These are phyloP conservation scores for Vigna nakashimae DNA, from an alignment of 306 rosid species.

Conservation along the genomic window DNA sequence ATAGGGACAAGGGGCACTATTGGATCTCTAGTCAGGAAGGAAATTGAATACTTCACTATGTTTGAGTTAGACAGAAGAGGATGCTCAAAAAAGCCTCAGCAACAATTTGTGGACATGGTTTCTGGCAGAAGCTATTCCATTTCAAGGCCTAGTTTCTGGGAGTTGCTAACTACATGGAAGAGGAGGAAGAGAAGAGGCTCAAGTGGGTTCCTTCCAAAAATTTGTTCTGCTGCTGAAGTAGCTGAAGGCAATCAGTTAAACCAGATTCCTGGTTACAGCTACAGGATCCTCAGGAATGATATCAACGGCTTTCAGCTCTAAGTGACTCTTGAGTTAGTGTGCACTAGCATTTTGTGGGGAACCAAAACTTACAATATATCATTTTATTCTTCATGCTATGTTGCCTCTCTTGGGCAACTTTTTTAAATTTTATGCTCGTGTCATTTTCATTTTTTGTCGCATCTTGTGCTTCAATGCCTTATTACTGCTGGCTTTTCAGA, in stretches of 20 bases:
- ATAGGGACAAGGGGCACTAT: slow-evolving; percentile 85
- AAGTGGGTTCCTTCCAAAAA: slow-evolving; percentile 52
- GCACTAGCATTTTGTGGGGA: not conserved
- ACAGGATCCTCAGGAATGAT: slow-evolving; percentile 67
- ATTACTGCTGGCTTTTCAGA: not conserved
- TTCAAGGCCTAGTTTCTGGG: slow-evolving; percentile 64
- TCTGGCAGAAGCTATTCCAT: slow-evolving; percentile 43
- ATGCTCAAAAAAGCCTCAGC: slow-evolving; percentile 51
- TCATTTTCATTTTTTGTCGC: slow-evolving; percentile 20
- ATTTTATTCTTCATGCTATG: slow-evolving; percentile 21
- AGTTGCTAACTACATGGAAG: slow-evolving; percentile 63
- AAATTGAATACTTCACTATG: slow-evolving; percentile 79
- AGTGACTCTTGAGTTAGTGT: slow-evolving; percentile 10
- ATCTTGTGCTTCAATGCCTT: slow-evolving; percentile 11
- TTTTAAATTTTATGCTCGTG: not conserved
- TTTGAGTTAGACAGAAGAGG: slow-evolving; percentile 62
- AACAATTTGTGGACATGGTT: slow-evolving; percentile 40
- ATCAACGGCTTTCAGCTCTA: slow-evolving; percentile 53
- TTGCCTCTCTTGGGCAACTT: slow-evolving; percentile 38
- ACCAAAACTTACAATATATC: slow-evolving; percentile 15
- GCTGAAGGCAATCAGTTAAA: slow-evolving; percentile 51
- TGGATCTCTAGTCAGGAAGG: slow-evolving; percentile 77
- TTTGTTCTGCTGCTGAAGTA: slow-evolving; percentile 62
- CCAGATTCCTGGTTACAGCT: slow-evolving; percentile 63
- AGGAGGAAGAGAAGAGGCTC: slow-evolving; percentile 64